These are phyloP conservation scores for Lyophyllum atratum DNA, from an alignment of 768 basidiomycete species.

Conservation along the genomic window DNA sequence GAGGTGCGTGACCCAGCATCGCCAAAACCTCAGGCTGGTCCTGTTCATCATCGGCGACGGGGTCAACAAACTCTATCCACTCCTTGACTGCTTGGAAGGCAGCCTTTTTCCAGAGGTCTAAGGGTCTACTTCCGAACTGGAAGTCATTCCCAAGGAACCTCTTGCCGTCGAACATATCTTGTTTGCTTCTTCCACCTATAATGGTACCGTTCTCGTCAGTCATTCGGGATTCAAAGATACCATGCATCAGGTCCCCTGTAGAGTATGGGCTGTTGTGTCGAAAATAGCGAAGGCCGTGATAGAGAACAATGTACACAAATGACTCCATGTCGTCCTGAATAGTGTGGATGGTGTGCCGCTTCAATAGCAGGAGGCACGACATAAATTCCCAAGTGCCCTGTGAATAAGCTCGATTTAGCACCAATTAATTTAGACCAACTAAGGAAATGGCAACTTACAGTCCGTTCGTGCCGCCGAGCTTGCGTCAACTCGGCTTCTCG, in stretches of 20 bases:
- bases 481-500: background rate
- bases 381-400: conserved; percentile 19
- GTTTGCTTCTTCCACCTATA: background rate
- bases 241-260: background rate
- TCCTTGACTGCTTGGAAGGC: background rate
- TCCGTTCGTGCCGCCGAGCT: background rate
- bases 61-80: background rate
- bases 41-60: too few relatives aligned
- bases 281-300: conserved; percentile 10
- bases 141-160: background rate
- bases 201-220: background rate
- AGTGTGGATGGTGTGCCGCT: background rate
- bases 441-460: conserved; percentile 3
- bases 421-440: too few relatives aligned
- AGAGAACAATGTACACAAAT: conserved; percentile 9
- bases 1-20: too few relatives aligned
- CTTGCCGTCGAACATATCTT: background rate
- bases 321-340: conserved; percentile 17
- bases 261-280: background rate
- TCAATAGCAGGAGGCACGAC: conserved; percentile 4
- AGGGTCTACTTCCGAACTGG: background rate
- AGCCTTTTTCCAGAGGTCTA: background rate
- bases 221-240: background rate
- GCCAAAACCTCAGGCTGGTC: too few relatives aligned
- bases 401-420: background rate